phyloP scores from a whole-genome alignment of 495 filamentous ascomycete genomes.

The Talaromyces adpressus region DNA sequence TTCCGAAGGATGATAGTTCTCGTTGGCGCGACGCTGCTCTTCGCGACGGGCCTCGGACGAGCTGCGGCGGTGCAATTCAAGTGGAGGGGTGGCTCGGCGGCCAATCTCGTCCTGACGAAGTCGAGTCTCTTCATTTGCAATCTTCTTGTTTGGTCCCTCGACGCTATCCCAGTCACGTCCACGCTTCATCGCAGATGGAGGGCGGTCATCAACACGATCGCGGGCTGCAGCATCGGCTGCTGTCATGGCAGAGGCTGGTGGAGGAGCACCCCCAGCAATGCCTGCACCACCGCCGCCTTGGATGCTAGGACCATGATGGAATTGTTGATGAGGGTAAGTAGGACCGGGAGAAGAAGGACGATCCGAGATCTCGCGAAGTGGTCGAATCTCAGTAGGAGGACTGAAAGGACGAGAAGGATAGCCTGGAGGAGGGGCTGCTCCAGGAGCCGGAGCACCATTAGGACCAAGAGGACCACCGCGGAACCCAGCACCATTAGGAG shows the following conservation, averaged over 20 bases:
- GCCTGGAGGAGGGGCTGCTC: slow-evolving; percentile 40
- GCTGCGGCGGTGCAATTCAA: slow-evolving; percentile 64
- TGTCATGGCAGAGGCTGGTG: slow-evolving; percentile 63
- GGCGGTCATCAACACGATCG: slow-evolving; percentile 70
- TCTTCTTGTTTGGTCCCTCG: slow-evolving; percentile 75
- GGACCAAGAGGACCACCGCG: slow-evolving; percentile 48
- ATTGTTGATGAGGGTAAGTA: slow-evolving; percentile 71
- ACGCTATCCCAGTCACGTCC: slow-evolving; percentile 81
- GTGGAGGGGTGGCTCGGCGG: slow-evolving; percentile 69
- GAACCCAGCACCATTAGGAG: slow-evolving; percentile 49
- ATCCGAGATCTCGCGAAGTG: slow-evolving; percentile 65
- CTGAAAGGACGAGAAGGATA: slow-evolving; percentile 56
- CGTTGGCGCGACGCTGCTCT: slow-evolving; percentile 61
- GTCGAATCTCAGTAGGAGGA: slow-evolving; percentile 76
- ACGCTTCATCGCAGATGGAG: slow-evolving; percentile 75
- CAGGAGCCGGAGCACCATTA: slow-evolving; percentile 41
- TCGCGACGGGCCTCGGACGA: slow-evolving; percentile 70
- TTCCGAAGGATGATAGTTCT: slow-evolving; percentile 83
- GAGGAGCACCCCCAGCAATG: slow-evolving; percentile 71
- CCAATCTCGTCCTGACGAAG: slow-evolving; percentile 74
- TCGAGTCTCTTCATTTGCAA: slow-evolving; percentile 77
- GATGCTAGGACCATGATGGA: slow-evolving; percentile 63
- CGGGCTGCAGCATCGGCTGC: slow-evolving; percentile 73
- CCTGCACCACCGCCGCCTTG: slow-evolving; percentile 60
- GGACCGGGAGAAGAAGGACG: slow-evolving; percentile 78